Evolutionary conservation across 2,329 filamentous ascomycete species (phyloP), one percentile per base, ranked within the genome.

Genomic region (Exophiala bonariae): DNA sequence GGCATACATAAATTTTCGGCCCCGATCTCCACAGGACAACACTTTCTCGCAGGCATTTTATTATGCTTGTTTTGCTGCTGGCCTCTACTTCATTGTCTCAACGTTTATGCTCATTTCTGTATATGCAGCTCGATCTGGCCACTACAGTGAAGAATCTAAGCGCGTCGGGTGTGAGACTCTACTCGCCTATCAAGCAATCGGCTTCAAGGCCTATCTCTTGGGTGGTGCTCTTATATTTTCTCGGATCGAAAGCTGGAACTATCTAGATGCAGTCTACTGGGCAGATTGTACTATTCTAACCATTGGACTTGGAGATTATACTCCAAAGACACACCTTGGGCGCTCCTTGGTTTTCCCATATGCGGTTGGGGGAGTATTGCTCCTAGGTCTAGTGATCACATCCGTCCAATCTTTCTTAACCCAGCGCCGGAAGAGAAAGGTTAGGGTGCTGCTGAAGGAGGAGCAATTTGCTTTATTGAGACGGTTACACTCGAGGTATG

Each of bases 91-190:
- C 47, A 66, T 80, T 37, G 72, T 82, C 26, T 69, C 76, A 1
- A 66, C 67, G 1, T 59, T 81, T 8, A 73, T 81, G 71, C 64
- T 73, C 13, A 54, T 78, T 6, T 81, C 79, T 0, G 73, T 78
- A 0, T 72, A 71, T 46, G 79, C 79, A 5, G 77, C 78, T 3
- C 70, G 67, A 41, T 69, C 63, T 44, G 82, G 83, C 0, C 85
- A 87, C 57, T 95, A 95, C 59, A 77, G 78, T 4, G 85, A 87
- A 57, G 83, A 89, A 16, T 82, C 80, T 59, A 67, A 72, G 9
- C 66, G 82, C 4, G 80, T 76, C 0, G 67, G 67, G 16, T 73
- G 73, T 23, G 79, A 82, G 56, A 65, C 79, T 17, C 80, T 79
- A 11, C 51, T 70, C 17, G 70, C 69, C 66, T 44, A 69, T 6